Evolutionary conservation across 768 basidiomycete genomes (phyloP).

Genomic region (Termitomyces sp.): DNA sequence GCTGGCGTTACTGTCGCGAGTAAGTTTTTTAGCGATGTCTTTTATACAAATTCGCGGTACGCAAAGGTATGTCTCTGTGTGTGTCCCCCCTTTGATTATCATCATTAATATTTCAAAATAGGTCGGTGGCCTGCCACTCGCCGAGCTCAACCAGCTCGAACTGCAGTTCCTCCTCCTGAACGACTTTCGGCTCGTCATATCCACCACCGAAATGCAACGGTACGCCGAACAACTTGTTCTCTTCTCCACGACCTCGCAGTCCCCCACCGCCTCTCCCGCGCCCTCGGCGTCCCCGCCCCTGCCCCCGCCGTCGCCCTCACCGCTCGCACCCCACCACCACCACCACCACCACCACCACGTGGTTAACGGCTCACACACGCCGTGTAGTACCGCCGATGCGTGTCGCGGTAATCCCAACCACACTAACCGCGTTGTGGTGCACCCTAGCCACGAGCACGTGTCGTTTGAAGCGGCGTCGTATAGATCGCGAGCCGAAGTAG

Average conservation of each 20-base stretch:
- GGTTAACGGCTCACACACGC: background rate
- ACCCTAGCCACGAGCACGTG: background rate
- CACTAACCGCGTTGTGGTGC: background rate
- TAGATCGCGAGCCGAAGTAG: conserved; percentile 13
- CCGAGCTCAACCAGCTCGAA: conserved; percentile 94
- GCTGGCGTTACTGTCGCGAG: conserved; percentile 99
- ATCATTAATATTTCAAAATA: conserved; percentile 22
- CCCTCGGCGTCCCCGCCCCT: background rate
- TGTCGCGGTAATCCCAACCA: background rate
- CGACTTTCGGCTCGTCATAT: conserved; percentile 88
- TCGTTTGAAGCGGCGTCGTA: background rate
- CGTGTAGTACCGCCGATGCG: background rate
- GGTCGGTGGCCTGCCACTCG: conserved; percentile 93
- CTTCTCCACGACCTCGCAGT: conserved; percentile 40
- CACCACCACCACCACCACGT: background rate
- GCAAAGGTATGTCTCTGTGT: conserved; percentile 73
- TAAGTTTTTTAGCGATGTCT: conserved; percentile 98
- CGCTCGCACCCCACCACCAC: conserved; percentile 5
- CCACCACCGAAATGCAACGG: conserved; percentile 86
- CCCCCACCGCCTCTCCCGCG: background rate
- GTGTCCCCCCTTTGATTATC: conserved; percentile 3
- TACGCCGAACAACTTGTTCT: conserved; percentile 88
- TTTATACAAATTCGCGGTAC: conserved; percentile 98
- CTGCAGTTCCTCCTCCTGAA: conserved; percentile 96
- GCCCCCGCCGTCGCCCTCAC: conserved; percentile 24